phyloP scores from a whole-genome alignment of 306 rosid species.

The Castanea sativa region DNA sequence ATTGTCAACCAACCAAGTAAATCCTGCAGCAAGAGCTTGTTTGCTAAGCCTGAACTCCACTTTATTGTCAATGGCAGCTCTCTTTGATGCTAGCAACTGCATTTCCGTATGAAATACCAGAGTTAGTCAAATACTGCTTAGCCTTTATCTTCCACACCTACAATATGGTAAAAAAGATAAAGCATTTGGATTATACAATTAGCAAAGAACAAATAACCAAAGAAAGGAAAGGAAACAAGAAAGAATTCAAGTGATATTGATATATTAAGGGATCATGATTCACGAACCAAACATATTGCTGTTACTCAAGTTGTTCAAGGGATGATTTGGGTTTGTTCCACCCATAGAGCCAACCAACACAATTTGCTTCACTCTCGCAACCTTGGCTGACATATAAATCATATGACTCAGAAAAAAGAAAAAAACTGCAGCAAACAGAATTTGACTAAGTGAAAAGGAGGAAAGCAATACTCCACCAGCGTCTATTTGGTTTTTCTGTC shows the following conservation, averaged over 20 bases:
- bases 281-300: constrained; percentile 73
- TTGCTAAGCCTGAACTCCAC: too few relatives aligned
- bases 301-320: constrained; percentile 46
- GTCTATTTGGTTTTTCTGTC: constrained; percentile 93
- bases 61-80: too few relatives aligned
- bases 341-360: too few relatives aligned
- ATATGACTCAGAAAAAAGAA: constrained; percentile 10
- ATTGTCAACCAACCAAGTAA: too few relatives aligned
- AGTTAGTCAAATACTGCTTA: constrained; percentile 85
- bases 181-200: background rate
- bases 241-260: background rate
- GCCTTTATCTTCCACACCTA: constrained; percentile 98
- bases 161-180: background rate
- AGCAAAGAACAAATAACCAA: background rate
- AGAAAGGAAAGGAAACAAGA: background rate
- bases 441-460: constrained; percentile 9
- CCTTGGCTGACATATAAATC: constrained; percentile 62
- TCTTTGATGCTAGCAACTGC: too few relatives aligned
- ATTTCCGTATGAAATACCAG: constrained; percentile 66
- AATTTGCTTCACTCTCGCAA: constrained; percentile 64
- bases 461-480: constrained; percentile 48
- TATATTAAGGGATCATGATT: constrained; percentile 1
- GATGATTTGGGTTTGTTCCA: constrained; percentile 36
- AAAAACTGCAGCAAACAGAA: background rate
- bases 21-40: too few relatives aligned